phyloP scores from a whole-genome alignment of 192 early-diverging fungal species.

The Pilobolus umbonatus region DNA sequence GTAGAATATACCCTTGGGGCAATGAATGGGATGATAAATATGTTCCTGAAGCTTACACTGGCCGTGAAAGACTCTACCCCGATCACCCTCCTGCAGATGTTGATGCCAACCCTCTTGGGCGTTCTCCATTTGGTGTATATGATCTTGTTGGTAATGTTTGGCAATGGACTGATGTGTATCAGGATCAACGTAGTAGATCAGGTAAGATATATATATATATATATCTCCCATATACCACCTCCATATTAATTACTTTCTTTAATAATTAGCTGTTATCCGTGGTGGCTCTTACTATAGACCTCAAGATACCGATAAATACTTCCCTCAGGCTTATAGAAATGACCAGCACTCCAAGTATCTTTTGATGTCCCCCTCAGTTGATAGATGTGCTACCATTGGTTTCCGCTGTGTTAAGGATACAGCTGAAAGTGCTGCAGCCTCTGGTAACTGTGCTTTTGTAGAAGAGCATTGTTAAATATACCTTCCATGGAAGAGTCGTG shows the following conservation, averaged over 20 bases:
- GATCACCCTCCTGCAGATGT: slow-evolving; percentile 23
- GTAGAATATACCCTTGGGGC: slow-evolving; percentile 21
- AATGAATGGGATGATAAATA: slow-evolving; percentile 11
- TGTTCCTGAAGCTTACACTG: slow-evolving; percentile 14
- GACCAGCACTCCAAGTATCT: slow-evolving; percentile 20
- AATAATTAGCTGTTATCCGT: slow-evolving; percentile 18
- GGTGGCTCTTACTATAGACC: slow-evolving; percentile 21
- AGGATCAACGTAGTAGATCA: slow-evolving; percentile 13
- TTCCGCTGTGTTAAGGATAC: slow-evolving; percentile 25
- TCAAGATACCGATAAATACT: slow-evolving; percentile 8
- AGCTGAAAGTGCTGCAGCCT: slow-evolving; percentile 17
- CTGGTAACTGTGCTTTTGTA: slow-evolving; percentile 14
- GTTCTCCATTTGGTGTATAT: slow-evolving; percentile 22
- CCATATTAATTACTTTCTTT: not conserved
- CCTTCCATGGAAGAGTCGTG: too few relatives aligned
- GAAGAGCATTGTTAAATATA: slow-evolving; percentile 5
- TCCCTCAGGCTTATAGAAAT: slow-evolving; percentile 22
- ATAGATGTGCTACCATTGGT: slow-evolving; percentile 20
- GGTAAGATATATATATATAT: not conserved
- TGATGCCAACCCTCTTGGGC: slow-evolving; percentile 9
- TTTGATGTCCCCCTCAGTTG: slow-evolving; percentile 17
- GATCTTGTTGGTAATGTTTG: slow-evolving; percentile 24
- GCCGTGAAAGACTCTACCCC: slow-evolving; percentile 20
- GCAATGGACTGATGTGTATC: slow-evolving; percentile 25
- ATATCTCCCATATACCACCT: not conserved